Conservation (phyloP, 208 protist genomes). For the Leishmania braziliensis region DNA sequence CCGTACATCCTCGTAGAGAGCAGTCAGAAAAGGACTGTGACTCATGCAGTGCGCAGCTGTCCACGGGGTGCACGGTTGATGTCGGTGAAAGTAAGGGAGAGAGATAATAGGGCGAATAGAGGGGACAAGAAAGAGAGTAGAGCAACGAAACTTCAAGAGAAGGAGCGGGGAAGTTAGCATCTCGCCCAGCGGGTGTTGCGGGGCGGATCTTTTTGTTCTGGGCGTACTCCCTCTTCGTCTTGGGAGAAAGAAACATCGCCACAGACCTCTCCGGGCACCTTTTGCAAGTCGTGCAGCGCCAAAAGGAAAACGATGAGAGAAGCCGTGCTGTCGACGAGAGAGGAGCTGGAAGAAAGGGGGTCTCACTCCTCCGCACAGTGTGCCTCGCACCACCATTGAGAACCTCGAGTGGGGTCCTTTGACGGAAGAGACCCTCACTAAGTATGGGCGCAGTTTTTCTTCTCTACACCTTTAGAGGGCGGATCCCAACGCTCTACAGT, state of each 20-base stretch:
- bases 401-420: background rate
- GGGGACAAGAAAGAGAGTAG: background rate
- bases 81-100: background rate
- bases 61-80: background rate
- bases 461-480: background rate
- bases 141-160: background rate
- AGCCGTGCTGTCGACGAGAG: background rate
- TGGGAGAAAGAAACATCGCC: background rate
- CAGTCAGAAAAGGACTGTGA: constrained; percentile 14
- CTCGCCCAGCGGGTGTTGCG: background rate
- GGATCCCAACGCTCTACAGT: constrained; percentile 1
- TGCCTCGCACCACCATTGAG: background rate
- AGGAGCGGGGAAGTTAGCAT: background rate
- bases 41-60: background rate
- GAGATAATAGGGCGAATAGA: background rate
- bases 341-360: background rate
- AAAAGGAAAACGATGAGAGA: background rate
- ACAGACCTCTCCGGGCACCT: background rate
- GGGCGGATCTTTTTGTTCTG: background rate
- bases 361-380: background rate
- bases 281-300: too few species aligned
- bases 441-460: background rate
- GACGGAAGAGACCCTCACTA: background rate
- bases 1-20: constrained; percentile 36
- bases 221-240: background rate